Conservation (phyloP, 768 basidiomycete genomes). For the Pisolithus tinctorius region DNA sequence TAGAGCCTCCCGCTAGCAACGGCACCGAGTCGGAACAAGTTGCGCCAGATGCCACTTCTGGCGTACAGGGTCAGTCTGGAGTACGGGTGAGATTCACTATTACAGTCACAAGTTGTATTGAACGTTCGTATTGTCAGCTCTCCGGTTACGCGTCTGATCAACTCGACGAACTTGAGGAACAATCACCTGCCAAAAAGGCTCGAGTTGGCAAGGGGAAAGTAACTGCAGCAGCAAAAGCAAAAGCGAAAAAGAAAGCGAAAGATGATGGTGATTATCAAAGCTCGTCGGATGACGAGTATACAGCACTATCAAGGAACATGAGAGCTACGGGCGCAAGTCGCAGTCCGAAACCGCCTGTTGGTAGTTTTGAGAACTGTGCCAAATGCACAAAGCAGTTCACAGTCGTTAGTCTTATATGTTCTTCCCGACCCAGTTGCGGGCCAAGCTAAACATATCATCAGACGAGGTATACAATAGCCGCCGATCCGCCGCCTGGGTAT, state of each 20-base stretch:
- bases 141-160: conserved; percentile 67
- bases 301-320: conserved; percentile 49
- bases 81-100: neutral
- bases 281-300: conserved; percentile 62
- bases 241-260: conserved; percentile 35
- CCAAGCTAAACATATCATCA: conserved; percentile 21
- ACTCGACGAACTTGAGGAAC: conserved; percentile 53
- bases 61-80: neutral
- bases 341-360: conserved; percentile 55
- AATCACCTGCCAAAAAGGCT: conserved; percentile 46
- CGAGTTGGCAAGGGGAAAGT: conserved; percentile 41
- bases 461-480: conserved; percentile 84
- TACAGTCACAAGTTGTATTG: neutral
- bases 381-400: conserved; percentile 82
- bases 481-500: conserved; percentile 62
- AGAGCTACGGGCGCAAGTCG: conserved; percentile 27
- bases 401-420: conserved; percentile 50
- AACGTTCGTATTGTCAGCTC: conserved; percentile 4
- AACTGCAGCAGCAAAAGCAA: conserved; percentile 32
- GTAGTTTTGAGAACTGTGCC: conserved; percentile 76
- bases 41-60: conserved; percentile 1
- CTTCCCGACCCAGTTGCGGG: neutral
- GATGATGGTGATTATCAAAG: conserved; percentile 43
- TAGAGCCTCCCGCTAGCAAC: conserved; percentile 5
- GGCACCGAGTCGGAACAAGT: conserved; percentile 7